These are phyloP conservation scores for Lentinula guzmanii DNA, from an alignment of 768 basidiomycete species.

Conservation along the genomic window DNA sequence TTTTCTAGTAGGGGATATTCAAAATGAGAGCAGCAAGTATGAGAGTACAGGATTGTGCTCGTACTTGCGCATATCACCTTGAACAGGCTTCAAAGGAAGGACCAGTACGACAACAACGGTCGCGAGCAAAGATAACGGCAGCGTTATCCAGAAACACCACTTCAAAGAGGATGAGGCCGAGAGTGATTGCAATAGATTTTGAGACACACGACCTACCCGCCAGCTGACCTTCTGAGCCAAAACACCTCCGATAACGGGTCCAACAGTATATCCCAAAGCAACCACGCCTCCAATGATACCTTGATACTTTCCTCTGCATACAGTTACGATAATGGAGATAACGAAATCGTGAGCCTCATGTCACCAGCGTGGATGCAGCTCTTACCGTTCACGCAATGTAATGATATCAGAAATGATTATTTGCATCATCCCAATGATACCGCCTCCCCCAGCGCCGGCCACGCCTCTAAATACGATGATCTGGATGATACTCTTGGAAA, in stretches of 20 bases:
- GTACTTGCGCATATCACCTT: conserved; percentile 50
- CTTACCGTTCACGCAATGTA: conserved; percentile 56
- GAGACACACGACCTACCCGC: conserved; percentile 37
- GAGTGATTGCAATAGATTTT: neutral
- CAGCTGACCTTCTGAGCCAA: conserved; percentile 58
- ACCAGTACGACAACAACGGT: conserved; percentile 53
- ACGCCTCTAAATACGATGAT: conserved; percentile 66
- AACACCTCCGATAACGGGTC: conserved; percentile 64
- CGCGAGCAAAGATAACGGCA: conserved; percentile 51
- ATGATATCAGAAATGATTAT: conserved; percentile 73
- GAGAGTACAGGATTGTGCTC: neutral
- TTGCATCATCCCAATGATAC: conserved; percentile 62
- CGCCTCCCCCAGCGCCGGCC: conserved; percentile 67
- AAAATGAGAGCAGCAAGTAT: neutral
- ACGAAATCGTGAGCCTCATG: neutral
- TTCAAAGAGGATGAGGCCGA: conserved; percentile 12
- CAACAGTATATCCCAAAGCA: conserved; percentile 58
- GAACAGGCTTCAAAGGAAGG: conserved; percentile 64
- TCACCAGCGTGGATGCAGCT: neutral
- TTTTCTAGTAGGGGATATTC: conserved; percentile 34
- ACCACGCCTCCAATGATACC: conserved; percentile 59
- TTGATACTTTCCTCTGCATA: conserved; percentile 65
- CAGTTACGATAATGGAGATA: neutral
- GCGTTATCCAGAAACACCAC: conserved; percentile 76
- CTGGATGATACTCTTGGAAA: conserved; percentile 57